phyloP scores from a whole-genome alignment of 2,329 filamentous ascomycete species.

The Aspergillus floridensis region DNA sequence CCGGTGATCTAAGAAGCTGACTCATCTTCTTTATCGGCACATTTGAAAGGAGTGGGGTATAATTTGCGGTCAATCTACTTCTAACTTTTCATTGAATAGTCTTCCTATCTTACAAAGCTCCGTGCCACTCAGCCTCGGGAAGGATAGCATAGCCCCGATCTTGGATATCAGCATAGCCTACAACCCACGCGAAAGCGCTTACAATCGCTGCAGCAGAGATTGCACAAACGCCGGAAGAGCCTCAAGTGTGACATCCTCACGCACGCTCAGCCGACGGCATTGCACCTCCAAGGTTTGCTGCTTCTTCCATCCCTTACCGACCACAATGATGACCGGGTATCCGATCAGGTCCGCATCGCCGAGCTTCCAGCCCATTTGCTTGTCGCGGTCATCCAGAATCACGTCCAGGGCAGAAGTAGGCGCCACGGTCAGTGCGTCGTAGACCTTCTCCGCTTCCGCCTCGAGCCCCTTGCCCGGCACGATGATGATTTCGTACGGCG shows the following conservation, averaged over 20 bases:
- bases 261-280: constrained; percentile 64
- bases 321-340: constrained; percentile 76
- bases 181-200: neutral
- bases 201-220: constrained; percentile 53
- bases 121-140: neutral
- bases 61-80: too few species aligned
- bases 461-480: constrained; percentile 53
- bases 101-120: neutral
- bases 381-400: constrained; percentile 70
- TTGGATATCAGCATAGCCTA: neutral
- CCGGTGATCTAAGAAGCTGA: too few species aligned
- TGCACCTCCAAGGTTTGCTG: constrained; percentile 70
- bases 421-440: constrained; percentile 55
- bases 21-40: too few species aligned
- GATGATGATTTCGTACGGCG: constrained; percentile 76
- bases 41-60: too few species aligned
- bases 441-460: constrained; percentile 57
- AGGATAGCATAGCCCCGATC: constrained; percentile 3
- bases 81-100: too few species aligned
- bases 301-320: constrained; percentile 68
- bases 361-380: constrained; percentile 77
- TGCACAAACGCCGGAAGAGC: constrained; percentile 50
- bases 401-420: constrained; percentile 52
- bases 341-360: constrained; percentile 86
- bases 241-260: constrained; percentile 56